phyloP scores from a whole-genome alignment of 2,329 filamentous ascomycete species.

The Colletotrichum costaricense region DNA sequence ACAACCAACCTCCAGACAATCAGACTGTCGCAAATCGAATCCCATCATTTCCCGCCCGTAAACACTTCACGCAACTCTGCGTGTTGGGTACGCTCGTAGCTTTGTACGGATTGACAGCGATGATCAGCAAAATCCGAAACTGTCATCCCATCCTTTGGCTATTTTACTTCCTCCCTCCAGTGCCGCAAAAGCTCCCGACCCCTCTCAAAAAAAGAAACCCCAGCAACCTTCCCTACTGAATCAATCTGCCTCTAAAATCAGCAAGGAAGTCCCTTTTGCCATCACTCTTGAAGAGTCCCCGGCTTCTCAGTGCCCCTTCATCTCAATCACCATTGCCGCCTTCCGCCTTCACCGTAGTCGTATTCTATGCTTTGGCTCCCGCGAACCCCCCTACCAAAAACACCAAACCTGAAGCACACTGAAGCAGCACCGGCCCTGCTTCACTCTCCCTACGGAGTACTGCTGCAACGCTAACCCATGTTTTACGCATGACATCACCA shows the following conservation, averaged over 20 bases:
- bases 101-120: background rate
- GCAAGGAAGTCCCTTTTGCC: background rate
- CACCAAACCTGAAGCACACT: conserved; percentile 24
- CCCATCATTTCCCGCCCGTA: background rate
- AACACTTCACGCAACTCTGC: too few species aligned
- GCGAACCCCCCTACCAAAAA: conserved; percentile 23
- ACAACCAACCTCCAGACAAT: background rate
- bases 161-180: background rate
- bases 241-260: background rate
- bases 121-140: background rate
- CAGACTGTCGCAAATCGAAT: background rate
- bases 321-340: background rate
- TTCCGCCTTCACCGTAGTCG: background rate
- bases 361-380: background rate
- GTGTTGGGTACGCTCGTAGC: too few species aligned
- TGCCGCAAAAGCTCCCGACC: background rate
- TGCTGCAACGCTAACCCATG: conserved; percentile 7
- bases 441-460: background rate
- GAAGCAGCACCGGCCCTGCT: conserved; percentile 5
- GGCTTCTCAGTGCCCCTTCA: background rate
- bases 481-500: conserved; percentile 20
- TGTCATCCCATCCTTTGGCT: background rate
- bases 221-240: background rate
- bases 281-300: background rate
- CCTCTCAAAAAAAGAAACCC: conserved; percentile 6